Base-by-base conservation (phyloP, 2,329 filamentous ascomycete genomes). In the Fusarium sp. region DNA sequence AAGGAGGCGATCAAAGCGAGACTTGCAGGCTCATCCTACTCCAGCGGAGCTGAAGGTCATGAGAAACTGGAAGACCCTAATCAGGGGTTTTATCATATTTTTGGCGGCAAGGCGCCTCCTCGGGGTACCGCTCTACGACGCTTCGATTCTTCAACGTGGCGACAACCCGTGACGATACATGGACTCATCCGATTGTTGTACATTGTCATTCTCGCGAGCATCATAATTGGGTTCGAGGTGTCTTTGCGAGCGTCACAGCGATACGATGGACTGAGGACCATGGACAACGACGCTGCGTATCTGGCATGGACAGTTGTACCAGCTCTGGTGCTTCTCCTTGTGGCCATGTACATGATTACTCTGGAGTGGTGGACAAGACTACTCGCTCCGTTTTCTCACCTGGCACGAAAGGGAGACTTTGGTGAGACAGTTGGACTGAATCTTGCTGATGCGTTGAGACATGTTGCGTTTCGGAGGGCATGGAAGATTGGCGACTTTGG, bases 231-330 rank as follows among this genome's bases (percentile, higher is more conserved):
- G 0, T 77, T 85, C 4, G 83, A 85, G 54, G 68, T 82, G 3
- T 78, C 81, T 2, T 64, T 85, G 4, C 78, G 81, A 4, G 52
- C 74, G 0, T 85, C 84, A 1, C 63, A 77, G 3, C 63, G 70
- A 2, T 73, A 78, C 8, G 66, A 78, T 17, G 83, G 84, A 0
- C 66, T 85, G 4, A 76, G 72, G 0, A 80, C 79, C 3, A 78
- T 83, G 22, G 69, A 63, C 1, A 72, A 80, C 6, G 76, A 79
- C 30, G 76, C 78, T 22, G 63, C 75, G 4, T 81, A 84, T 58
- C 68, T 84, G 25, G 63, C 82, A 3, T 85, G 83, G 83, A 84
- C 82, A 4, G 79, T 78, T 0, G 72, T 80, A 0, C 81, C 83
- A 0, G 79, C 80, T 1, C 22, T 81, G 7, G 63, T 81, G 3